phyloP scores from a whole-genome alignment of 2,329 filamentous ascomycete genomes.

The Clarireedia monteithiana region DNA sequence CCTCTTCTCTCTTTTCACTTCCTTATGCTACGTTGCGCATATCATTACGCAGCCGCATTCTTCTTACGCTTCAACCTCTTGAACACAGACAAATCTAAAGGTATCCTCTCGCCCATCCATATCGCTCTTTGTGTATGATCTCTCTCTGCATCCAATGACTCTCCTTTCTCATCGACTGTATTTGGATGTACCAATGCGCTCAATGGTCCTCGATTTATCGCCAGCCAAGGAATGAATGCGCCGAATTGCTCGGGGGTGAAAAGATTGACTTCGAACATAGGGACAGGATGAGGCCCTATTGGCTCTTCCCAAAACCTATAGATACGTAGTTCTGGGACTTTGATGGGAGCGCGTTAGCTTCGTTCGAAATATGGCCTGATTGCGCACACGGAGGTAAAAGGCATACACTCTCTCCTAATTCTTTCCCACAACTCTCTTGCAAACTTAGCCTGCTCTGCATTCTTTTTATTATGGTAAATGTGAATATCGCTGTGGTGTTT shows the following conservation, averaged over 20 bases:
- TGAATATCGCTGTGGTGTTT: slow-evolving; percentile 57
- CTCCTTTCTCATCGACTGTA: slow-evolving; percentile 48
- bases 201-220: slow-evolving; percentile 72
- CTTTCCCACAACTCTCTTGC: slow-evolving; percentile 69
- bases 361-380: neutral
- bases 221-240: slow-evolving; percentile 79
- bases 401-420: slow-evolving; percentile 69
- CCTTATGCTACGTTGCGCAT: neutral
- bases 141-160: slow-evolving; percentile 24
- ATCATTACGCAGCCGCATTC: neutral
- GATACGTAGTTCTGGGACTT: slow-evolving; percentile 78
- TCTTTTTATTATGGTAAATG: slow-evolving; percentile 69
- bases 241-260: slow-evolving; percentile 84
- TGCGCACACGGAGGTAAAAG: neutral
- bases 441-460: slow-evolving; percentile 54
- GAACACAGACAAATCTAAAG: slow-evolving; percentile 49
- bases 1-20: neutral
- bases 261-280: slow-evolving; percentile 90
- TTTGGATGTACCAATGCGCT: slow-evolving; percentile 80
- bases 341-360: neutral
- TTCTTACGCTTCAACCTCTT: slow-evolving; percentile 22
- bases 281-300: slow-evolving; percentile 72
- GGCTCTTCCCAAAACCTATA: slow-evolving; percentile 72
- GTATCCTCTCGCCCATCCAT: slow-evolving; percentile 64
- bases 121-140: slow-evolving; percentile 53